Conservation (phyloP, 2,329 filamentous ascomycete genomes). For the Camillea tinctor region DNA sequence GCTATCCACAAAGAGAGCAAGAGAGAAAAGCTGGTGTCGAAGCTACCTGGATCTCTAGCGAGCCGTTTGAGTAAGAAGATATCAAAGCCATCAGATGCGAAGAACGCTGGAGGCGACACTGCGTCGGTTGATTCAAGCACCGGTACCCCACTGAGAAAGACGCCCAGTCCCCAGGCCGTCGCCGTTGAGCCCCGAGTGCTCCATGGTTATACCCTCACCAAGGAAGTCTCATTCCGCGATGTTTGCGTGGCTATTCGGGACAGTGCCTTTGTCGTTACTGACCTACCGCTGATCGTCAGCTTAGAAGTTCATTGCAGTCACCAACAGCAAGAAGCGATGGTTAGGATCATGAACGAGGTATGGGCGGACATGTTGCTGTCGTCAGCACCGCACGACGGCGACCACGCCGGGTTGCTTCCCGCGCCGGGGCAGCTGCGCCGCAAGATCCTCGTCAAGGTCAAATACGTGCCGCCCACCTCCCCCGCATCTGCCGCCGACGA, state of each 20-base stretch:
- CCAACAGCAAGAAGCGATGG: slow-evolving; percentile 86
- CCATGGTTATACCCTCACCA: slow-evolving; percentile 89
- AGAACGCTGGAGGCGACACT: slow-evolving; percentile 4
- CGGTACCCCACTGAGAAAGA: slow-evolving; percentile 17
- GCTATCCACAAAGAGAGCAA: slow-evolving; percentile 61
- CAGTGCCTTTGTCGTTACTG: slow-evolving; percentile 70
- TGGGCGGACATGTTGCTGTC: slow-evolving; percentile 72
- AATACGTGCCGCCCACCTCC: slow-evolving; percentile 54
- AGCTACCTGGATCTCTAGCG: slow-evolving; percentile 43
- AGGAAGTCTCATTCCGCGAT: slow-evolving; percentile 79
- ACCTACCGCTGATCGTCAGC: slow-evolving; percentile 88
- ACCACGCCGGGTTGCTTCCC: slow-evolving; percentile 53
- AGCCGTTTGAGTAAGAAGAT: slow-evolving; percentile 40
- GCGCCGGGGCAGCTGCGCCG: slow-evolving; percentile 66
- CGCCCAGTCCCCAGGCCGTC: slow-evolving; percentile 30
- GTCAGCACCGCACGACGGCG: slow-evolving; percentile 44
- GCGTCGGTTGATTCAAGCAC: background rate
- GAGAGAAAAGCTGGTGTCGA: slow-evolving; percentile 65
- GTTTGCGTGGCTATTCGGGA: slow-evolving; percentile 81
- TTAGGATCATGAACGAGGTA: slow-evolving; percentile 82
- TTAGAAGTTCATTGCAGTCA: slow-evolving; percentile 84
- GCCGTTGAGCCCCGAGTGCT: slow-evolving; percentile 71
- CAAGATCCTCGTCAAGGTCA: slow-evolving; percentile 85
- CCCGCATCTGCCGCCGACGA: slow-evolving; percentile 29
- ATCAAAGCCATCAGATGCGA: background rate